Evolutionary conservation across 2,329 filamentous ascomycete genomes (phyloP).

Genomic region (Pestalotiopsis sp.): DNA sequence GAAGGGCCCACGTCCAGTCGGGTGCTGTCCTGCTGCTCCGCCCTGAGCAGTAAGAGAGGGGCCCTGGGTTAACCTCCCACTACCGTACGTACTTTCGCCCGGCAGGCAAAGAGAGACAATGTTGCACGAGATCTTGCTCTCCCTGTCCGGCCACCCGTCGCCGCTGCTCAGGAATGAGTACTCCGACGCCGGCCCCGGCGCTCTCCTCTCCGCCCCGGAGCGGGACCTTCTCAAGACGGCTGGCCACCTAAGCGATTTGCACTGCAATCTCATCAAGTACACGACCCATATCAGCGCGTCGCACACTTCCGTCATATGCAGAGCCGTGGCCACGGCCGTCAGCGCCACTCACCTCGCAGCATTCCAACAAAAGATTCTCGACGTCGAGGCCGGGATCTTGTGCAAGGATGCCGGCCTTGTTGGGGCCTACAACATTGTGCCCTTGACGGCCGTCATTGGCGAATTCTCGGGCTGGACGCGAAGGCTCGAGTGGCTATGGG

Average conservation of each 20-base stretch:
- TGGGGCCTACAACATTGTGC: conserved; percentile 91
- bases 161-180: conserved; percentile 70
- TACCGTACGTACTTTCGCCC: not conserved
- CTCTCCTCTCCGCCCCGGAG: conserved; percentile 74
- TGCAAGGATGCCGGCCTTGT: conserved; percentile 77
- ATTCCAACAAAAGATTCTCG: conserved; percentile 83
- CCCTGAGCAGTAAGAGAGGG: not conserved
- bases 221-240: conserved; percentile 78
- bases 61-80: conserved; percentile 15
- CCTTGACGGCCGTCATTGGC: conserved; percentile 79
- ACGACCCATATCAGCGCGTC: conserved; percentile 68
- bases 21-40: not conserved
- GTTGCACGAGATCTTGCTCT: conserved; percentile 98
- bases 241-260: conserved; percentile 76
- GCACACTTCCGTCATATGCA: conserved; percentile 82
- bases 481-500: conserved; percentile 84
- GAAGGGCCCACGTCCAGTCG: conserved; percentile 14
- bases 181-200: conserved; percentile 47
- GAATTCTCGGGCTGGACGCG: conserved; percentile 89
- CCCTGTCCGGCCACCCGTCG: conserved; percentile 91
- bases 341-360: conserved; percentile 72
- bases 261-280: conserved; percentile 71
- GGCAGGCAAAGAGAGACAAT: conserved; percentile 50
- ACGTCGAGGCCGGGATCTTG: conserved; percentile 81
- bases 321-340: conserved; percentile 82